Conservation (phyloP, 441 rosid species). For the Theobroma grandiflorum region DNA sequence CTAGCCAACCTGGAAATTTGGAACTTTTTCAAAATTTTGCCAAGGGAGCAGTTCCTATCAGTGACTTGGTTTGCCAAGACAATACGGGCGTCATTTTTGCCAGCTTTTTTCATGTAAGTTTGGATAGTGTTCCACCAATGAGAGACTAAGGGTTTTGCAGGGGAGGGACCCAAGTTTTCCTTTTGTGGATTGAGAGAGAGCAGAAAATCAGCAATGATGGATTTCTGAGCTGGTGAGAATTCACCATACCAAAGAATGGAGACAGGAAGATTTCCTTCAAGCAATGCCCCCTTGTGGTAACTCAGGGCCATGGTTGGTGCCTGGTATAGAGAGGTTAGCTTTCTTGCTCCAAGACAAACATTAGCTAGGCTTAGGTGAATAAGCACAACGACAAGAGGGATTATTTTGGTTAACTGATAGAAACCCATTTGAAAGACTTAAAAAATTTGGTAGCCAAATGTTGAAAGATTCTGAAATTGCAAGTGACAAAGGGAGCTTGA, state of each 20-base stretch:
- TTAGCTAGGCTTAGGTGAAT: conserved; percentile 24
- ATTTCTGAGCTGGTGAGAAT: conserved; percentile 42
- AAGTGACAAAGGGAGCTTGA: background rate
- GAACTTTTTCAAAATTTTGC: background rate
- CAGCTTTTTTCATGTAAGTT: conserved; percentile 41
- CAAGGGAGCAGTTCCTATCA: conserved; percentile 14
- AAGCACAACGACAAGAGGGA: conserved; percentile 27
- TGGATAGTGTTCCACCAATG: conserved; percentile 44
- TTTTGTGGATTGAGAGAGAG: conserved; percentile 33
- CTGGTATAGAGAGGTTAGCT: conserved; percentile 37
- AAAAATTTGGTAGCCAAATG: background rate
- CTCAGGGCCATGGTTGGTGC: conserved; percentile 38
- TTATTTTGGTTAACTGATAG: conserved; percentile 12
- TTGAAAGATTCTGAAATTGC: background rate
- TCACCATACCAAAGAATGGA: conserved; percentile 49
- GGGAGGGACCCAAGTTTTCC: background rate
- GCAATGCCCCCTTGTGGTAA: conserved; percentile 48
- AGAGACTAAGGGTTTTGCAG: conserved; percentile 28
- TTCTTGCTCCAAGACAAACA: conserved; percentile 36
- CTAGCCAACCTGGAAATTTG: conserved; percentile 16
- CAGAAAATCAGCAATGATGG: conserved; percentile 45
- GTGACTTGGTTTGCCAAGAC: conserved; percentile 18
- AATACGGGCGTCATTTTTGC: conserved; percentile 29
- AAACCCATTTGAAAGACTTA: conserved; percentile 26
- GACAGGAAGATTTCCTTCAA: conserved; percentile 42